Evolutionary conservation across 2,329 filamentous ascomycete species (phyloP).

Genomic region (Calonectria multiphialidica): DNA sequence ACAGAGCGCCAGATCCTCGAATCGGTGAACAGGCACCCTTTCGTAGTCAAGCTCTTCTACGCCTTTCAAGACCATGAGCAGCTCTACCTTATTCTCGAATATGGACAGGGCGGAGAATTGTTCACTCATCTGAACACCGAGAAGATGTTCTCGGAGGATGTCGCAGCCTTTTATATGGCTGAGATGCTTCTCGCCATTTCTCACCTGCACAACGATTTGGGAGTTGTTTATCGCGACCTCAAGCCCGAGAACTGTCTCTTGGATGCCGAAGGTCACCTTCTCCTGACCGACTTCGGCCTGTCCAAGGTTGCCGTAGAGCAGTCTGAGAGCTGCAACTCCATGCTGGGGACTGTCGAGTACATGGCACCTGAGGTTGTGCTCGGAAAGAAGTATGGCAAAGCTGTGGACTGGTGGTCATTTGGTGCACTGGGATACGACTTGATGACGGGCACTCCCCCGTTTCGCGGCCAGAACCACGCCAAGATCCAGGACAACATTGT

Average conservation of each 20-base stretch:
- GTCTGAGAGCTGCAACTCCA: conserved; percentile 80
- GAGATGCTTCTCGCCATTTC: conserved; percentile 96
- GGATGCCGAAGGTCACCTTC: conserved; percentile 89
- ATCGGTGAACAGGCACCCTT: conserved; percentile 95
- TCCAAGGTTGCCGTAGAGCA: conserved; percentile 89
- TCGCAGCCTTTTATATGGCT: conserved; percentile 97
- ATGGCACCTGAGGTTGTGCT: conserved; percentile 97
- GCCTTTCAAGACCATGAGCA: conserved; percentile 99
- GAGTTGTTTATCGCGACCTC: conserved; percentile 95
- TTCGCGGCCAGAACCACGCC: conserved; percentile 89
- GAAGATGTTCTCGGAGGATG: conserved; percentile 93
- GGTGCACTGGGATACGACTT: conserved; percentile 93
- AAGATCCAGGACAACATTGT: conserved; percentile 98
- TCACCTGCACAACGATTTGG: conserved; percentile 91
- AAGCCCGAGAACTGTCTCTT: conserved; percentile 98
- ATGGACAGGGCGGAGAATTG: conserved; percentile 95
- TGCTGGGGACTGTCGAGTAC: conserved; percentile 96
- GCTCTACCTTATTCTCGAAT: conserved; percentile 96
- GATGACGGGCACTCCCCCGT: conserved; percentile 92
- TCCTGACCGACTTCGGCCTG: conserved; percentile 96
- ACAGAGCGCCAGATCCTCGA: conserved; percentile 96
- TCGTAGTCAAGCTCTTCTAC: conserved; percentile 98
- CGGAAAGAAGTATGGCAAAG: conserved; percentile 90
- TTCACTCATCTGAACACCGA: conserved; percentile 96
- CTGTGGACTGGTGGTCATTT: conserved; percentile 99